Evolutionary conservation across 805 yeast species (phyloP).

Genomic region (Suhomyces sp.): DNA sequence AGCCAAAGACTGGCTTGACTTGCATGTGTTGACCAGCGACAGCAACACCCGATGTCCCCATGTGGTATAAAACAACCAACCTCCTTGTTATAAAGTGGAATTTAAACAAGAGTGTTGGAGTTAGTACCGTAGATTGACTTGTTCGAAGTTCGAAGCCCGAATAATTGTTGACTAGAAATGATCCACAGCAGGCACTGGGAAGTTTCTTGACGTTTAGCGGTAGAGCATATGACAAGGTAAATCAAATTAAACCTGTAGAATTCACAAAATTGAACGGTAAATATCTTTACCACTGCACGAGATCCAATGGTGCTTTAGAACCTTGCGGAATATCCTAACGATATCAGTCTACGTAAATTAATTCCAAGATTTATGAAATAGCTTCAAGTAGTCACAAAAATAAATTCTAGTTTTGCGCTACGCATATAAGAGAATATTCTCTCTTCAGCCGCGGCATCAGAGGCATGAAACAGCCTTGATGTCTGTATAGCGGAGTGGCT

Average conservation of each 20-base stretch:
- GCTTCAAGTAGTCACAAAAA: background rate
- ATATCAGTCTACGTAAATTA: background rate
- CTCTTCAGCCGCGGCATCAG: background rate
- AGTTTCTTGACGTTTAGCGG: background rate
- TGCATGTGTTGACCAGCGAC: conserved; percentile 43
- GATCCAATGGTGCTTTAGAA: too few relatives aligned
- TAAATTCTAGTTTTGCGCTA: background rate
- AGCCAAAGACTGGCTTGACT: conserved; percentile 56
- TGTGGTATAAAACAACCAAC: background rate
- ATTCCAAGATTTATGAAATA: too few relatives aligned
- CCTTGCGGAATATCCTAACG: background rate
- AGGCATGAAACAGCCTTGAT: too few relatives aligned
- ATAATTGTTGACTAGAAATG: background rate
- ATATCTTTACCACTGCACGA: too few relatives aligned
- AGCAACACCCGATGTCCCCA: conserved; percentile 5
- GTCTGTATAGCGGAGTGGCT: background rate
- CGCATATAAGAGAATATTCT: background rate
- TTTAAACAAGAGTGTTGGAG: too few relatives aligned
- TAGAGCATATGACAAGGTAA: background rate
- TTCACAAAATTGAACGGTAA: too few relatives aligned
- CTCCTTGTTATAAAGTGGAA: background rate
- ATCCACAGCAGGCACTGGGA: background rate
- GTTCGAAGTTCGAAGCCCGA: background rate
- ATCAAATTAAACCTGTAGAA: background rate
- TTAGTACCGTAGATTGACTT: background rate